Evolutionary conservation across 495 filamentous ascomycete genomes (phyloP), one percentile per base, ranked within the genome.

Genomic region (Chaetomidium leptoderma): DNA sequence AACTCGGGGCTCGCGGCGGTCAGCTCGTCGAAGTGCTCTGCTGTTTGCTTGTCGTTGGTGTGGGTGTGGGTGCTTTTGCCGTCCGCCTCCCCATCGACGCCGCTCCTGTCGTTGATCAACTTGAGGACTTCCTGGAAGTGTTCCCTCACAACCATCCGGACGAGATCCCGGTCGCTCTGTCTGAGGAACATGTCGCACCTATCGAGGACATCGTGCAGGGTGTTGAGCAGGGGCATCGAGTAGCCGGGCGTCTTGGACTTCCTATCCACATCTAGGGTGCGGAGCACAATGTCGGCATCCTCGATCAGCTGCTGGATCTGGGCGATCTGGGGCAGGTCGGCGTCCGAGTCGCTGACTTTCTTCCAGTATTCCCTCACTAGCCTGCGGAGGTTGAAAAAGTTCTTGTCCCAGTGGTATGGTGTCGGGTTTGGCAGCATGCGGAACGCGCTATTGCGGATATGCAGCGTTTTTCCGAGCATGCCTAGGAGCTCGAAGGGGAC

Each of bases 351-450:
- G 29, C 27, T 30, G 11, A 72, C 62, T 23, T 63, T 63, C 14
- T 62, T 68, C 19, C 42, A 29, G 61, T 66, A 76, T 6, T 69
- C 68, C 1, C 49, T 54, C n/a, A 78, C 60, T 1, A 76, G 59
- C 26, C 61, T 61, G 17, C 64, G 63, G 9, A 74, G 55, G 58
- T 67, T 64, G 55, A 77, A 74, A 29, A 64, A 70, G 37, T 71
- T 70, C 35, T 72, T 74, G 53, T 79, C 72, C 77, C 75, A 80
- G 39, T 63, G 64, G 52, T 74, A 74, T 2, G 70, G 63, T 0
- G 76, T 80, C 2, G 77, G 77, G 58, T 81, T 81, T 3, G 77
- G 78, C 3, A 81, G 65, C 66, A 75, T 74, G 10, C 76, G 71
- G 53, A 73, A 79, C 47, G 61, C 71, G 39, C 66, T 74, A 14